Percentiles rank a stretch among this genome's conserved stretches.
These are phyloP conservation scores for Talaromyces rugulosus DNA, from an alignment of 2,329 filamentous ascomycete genomes.

Conservation along the genomic window DNA sequence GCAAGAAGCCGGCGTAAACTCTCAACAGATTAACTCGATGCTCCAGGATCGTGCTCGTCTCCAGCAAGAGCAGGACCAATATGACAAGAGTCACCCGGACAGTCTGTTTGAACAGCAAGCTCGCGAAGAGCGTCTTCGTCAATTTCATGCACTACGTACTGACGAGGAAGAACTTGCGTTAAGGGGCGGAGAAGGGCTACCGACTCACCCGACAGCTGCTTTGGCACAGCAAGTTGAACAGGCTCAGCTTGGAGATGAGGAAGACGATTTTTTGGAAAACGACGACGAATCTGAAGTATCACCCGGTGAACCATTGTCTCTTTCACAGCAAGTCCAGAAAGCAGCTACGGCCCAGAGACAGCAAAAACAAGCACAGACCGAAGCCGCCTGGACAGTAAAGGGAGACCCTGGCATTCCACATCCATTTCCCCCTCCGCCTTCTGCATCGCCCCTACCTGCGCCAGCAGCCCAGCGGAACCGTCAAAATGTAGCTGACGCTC, in stretches of 20 bases:
- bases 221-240: slow-evolving; percentile 27
- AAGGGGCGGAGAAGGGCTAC: slow-evolving; percentile 35
- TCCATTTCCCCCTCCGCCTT: slow-evolving; percentile 65
- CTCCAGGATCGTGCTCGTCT: slow-evolving; percentile 58
- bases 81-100: slow-evolving; percentile 41
- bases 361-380: slow-evolving; percentile 37
- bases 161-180: slow-evolving; percentile 56
- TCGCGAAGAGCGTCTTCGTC: slow-evolving; percentile 66
- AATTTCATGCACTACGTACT: slow-evolving; percentile 77
- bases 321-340: slow-evolving; percentile 82
- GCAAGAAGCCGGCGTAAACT: slow-evolving; percentile 43
- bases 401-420: slow-evolving; percentile 63
- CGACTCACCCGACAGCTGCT: slow-evolving; percentile 34
- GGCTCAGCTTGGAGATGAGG: not conserved
- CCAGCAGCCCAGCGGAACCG: slow-evolving; percentile 81
- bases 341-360: slow-evolving; percentile 47
- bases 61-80: slow-evolving; percentile 59
- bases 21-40: slow-evolving; percentile 57
- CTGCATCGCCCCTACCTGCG: slow-evolving; percentile 77
- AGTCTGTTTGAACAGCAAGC: slow-evolving; percentile 48
- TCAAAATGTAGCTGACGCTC: slow-evolving; percentile 75
- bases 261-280: slow-evolving; percentile 24
- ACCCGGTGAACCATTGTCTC: slow-evolving; percentile 53
- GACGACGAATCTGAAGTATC: slow-evolving; percentile 17
- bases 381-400: slow-evolving; percentile 57